Conservation (phyloP, 164 flowering plant species). For the Akebia trifoliata region DNA sequence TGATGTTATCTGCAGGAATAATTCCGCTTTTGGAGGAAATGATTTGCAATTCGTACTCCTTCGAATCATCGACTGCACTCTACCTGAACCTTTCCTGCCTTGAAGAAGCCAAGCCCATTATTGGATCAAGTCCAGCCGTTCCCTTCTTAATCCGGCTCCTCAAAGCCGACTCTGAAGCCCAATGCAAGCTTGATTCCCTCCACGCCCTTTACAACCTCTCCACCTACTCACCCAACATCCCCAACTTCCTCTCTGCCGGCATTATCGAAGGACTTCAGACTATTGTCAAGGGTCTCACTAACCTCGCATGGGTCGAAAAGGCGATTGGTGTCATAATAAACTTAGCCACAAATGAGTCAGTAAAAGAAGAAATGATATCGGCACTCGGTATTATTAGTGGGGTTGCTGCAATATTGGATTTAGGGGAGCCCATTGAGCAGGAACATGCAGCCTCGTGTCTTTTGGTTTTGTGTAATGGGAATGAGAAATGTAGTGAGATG, state of each 20-base stretch:
- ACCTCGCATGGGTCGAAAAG: constrained; percentile 64
- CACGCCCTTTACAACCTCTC: constrained; percentile 84
- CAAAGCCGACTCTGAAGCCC: constrained; percentile 34
- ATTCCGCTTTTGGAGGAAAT: constrained; percentile 62
- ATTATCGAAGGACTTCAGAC: constrained; percentile 48
- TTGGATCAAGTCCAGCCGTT: constrained; percentile 73
- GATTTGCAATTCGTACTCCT: constrained; percentile 44
- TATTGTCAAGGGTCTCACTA: constrained; percentile 34
- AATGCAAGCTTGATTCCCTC: constrained; percentile 81
- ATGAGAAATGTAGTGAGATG: constrained; percentile 61
- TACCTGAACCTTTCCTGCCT: constrained; percentile 86
- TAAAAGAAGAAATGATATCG: constrained; percentile 49
- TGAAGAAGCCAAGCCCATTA: constrained; percentile 75
- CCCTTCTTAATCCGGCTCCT: constrained; percentile 59
- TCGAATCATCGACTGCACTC: constrained; percentile 73
- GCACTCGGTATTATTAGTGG: constrained; percentile 42
- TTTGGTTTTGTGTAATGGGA: constrained; percentile 49
- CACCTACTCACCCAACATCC: constrained; percentile 45
- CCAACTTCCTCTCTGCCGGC: constrained; percentile 62
- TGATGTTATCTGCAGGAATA: constrained; percentile 68
- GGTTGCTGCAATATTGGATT: constrained; percentile 57
- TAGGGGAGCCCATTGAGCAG: constrained; percentile 73
- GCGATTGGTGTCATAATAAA: constrained; percentile 60
- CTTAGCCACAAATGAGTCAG: constrained; percentile 47
- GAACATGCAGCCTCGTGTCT: constrained; percentile 84